Evolutionary conservation across 352 stramenopile species (phyloP).

Genomic region (Globisporangium cystogenes): DNA sequence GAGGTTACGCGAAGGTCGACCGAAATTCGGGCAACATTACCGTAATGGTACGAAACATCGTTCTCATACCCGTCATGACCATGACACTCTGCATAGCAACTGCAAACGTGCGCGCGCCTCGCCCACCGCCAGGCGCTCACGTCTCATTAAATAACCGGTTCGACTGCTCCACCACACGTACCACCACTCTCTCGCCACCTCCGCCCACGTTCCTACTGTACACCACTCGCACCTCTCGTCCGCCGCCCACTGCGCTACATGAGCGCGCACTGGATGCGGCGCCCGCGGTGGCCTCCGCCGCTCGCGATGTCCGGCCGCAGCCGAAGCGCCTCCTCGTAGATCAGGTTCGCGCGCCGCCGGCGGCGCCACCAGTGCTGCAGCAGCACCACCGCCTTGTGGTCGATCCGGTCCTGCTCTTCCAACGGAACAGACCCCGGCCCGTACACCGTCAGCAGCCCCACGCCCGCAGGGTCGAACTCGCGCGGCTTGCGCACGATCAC

Average conservation of each 20-base stretch:
- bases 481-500: constrained; percentile 79
- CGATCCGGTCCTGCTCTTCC: constrained; percentile 86
- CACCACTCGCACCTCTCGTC: neutral
- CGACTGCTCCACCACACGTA: neutral
- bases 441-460: constrained; percentile 80
- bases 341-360: constrained; percentile 47
- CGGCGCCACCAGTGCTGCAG: constrained; percentile 84
- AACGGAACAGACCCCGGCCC: constrained; percentile 81
- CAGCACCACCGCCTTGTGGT: constrained; percentile 72
- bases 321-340: constrained; percentile 57
- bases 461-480: constrained; percentile 64
- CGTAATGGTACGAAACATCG: too few relatives aligned
- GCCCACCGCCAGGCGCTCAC: neutral
- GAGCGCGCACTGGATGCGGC: constrained; percentile 22
- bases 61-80: too few relatives aligned
- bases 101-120: neutral
- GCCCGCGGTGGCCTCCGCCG: constrained; percentile 13
- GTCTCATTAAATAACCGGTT: neutral
- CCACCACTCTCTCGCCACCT: neutral
- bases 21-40: too few relatives aligned
- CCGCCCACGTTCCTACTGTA: neutral
- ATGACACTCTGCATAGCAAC: too few relatives aligned
- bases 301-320: constrained; percentile 43
- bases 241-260: constrained; percentile 4
- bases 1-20: too few relatives aligned